Conservation (phyloP, 495 filamentous ascomycete genomes). For the Tetracladium setigerum region DNA sequence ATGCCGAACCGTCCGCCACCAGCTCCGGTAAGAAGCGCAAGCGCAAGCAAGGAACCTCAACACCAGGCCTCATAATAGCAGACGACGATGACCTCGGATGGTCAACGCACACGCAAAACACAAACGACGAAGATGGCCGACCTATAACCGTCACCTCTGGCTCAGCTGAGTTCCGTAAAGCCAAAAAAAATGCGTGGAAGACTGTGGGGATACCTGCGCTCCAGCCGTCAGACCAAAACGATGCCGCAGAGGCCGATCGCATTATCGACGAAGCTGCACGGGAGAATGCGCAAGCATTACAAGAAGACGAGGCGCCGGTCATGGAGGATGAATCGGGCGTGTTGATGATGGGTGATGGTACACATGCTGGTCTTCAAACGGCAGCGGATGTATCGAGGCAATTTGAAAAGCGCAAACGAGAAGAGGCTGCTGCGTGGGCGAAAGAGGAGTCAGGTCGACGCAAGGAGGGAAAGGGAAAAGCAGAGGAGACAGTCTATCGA, state of each 20-base stretch:
- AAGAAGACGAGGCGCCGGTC: constrained; percentile 39
- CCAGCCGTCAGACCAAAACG: constrained; percentile 25
- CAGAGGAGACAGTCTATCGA: constrained; percentile 77
- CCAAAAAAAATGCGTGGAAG: constrained; percentile 76
- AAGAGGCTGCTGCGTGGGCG: constrained; percentile 33
- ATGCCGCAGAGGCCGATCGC: constrained; percentile 66
- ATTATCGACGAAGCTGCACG: constrained; percentile 71
- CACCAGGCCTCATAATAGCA: constrained; percentile 70
- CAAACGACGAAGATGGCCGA: constrained; percentile 30
- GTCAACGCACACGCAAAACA: constrained; percentile 33
- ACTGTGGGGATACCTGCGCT: constrained; percentile 48
- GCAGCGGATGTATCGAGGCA: constrained; percentile 73
- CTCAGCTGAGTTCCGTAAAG: constrained; percentile 58
- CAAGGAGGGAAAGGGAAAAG: constrained; percentile 34
- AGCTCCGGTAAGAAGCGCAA: constrained; percentile 81
- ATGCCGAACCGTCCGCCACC: constrained; percentile 61
- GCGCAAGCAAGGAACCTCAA: constrained; percentile 34
- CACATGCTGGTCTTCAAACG: constrained; percentile 77
- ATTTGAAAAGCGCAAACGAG: constrained; percentile 44
- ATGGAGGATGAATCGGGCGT: constrained; percentile 31
- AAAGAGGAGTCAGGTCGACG: constrained; percentile 26
- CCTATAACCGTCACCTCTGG: constrained; percentile 37
- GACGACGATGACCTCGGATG: constrained; percentile 84
- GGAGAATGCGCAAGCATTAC: constrained; percentile 46
- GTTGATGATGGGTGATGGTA: constrained; percentile 74